Conservation (phyloP, 441 rosid genomes). For the Capsella rubella region DNA sequence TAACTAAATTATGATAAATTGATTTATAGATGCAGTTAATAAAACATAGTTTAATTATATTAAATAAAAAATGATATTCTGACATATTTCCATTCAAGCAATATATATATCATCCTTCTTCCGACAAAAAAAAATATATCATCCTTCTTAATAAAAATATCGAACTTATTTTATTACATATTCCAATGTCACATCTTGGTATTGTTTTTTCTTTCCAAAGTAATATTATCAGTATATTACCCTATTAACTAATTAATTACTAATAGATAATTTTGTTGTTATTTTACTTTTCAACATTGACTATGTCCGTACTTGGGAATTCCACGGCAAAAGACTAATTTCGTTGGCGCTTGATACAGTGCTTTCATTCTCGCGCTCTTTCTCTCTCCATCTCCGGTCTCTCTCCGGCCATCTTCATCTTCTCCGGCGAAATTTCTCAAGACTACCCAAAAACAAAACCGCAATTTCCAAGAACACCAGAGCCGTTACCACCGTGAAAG, state of each 20-base stretch:
- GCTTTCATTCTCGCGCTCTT: slow-evolving; percentile 36
- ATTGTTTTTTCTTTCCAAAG: too few species aligned
- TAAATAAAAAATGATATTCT: too few species aligned
- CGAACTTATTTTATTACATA: too few species aligned
- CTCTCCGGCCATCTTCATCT: slow-evolving; percentile 14
- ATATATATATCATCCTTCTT: too few species aligned
- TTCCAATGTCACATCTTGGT: too few species aligned
- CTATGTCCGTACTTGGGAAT: slow-evolving; percentile 32
- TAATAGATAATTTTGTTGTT: not conserved
- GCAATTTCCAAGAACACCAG: not conserved
- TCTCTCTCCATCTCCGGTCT: slow-evolving; percentile 5
- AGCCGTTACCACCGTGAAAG: not conserved
- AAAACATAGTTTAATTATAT: too few species aligned
- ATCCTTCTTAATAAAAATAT: too few species aligned
- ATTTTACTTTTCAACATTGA: slow-evolving; percentile 29
- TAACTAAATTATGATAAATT: too few species aligned
- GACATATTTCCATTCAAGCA: too few species aligned
- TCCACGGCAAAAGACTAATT: slow-evolving; percentile 40
- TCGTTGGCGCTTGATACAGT: slow-evolving; percentile 29
- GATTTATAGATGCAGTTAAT: too few species aligned
- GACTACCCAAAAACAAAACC: not conserved
- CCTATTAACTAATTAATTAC: not conserved
- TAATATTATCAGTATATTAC: not conserved
- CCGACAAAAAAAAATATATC: too few species aligned
- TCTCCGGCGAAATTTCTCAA: slow-evolving; percentile 8